These are phyloP conservation scores for Hordeum vulgare DNA, from an alignment of 176 grass and related monocot species.

Conservation along the genomic window MorexV3_pseudomolecules_assembly NC_058523.1:209971779-209972278, in stretches of 20 bases:
- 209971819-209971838: too few relatives aligned
- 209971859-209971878: too few relatives aligned
- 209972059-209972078: neutral
- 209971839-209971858: too few relatives aligned
- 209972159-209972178: constrained; percentile 96
- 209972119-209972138: constrained; percentile 47
- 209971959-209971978: too few relatives aligned
- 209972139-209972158: constrained; percentile 86
- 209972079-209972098: neutral
- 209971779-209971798: too few relatives aligned
- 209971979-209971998: too few relatives aligned
- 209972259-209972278: neutral
- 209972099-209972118: constrained; percentile 8
- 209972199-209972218: constrained; percentile 74
- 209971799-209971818: too few relatives aligned
- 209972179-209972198: constrained; percentile 80
- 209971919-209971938: neutral
- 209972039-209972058: neutral
- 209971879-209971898: too few relatives aligned
- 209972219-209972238: constrained; percentile 78
- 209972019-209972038: neutral
- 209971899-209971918: neutral
- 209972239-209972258: constrained; percentile 35
- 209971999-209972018: too few relatives aligned
- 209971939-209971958: too few relatives aligned